A percentile compares a stretch with the other conserved stretches of the same genome.
Evolutionary conservation across 2,329 filamentous ascomycete species (phyloP).

Genomic region (Zalaria obscura): DNA sequence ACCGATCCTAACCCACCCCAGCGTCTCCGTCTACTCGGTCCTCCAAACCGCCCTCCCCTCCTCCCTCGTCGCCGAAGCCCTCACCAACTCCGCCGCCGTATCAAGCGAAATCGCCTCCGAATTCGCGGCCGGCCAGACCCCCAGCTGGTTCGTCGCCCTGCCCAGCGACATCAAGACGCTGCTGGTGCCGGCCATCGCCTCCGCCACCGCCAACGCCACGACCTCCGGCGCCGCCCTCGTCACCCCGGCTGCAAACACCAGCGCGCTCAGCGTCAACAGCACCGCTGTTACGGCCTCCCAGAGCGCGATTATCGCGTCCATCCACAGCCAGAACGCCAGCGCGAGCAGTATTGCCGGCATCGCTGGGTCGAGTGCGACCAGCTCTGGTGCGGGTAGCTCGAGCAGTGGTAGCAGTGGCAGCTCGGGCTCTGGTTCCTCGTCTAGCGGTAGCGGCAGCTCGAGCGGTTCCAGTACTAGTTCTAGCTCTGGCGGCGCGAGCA

Average conservation of each 20-base stretch:
- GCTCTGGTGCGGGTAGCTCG: conserved; percentile 5
- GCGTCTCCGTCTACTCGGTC: conserved; percentile 25
- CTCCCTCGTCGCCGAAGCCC: conserved; percentile 23
- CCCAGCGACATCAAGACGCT: conserved; percentile 30
- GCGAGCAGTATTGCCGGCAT: conserved; percentile 6
- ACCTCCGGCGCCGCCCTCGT: conserved; percentile 7
- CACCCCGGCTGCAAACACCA: conserved; percentile 7
- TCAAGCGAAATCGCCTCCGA: conserved; percentile 27
- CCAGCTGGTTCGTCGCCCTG: conserved; percentile 30
- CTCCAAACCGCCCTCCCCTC: conserved; percentile 31
- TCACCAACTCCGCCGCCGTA: conserved; percentile 27
- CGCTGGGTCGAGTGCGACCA: background rate
- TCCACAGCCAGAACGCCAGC: background rate
- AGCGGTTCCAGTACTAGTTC: conserved; percentile 5
- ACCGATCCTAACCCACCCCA: conserved; percentile 6
- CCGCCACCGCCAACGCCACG: conserved; percentile 11
- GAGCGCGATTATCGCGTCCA: background rate
- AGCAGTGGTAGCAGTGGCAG: conserved; percentile 5
- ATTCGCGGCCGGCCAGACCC: conserved; percentile 27
- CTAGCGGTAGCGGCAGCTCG: conserved; percentile 3
- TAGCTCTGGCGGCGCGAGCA: conserved; percentile 14
- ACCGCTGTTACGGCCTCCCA: conserved; percentile 1
- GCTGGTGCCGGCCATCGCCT: conserved; percentile 18
- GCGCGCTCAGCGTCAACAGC: conserved; percentile 3
- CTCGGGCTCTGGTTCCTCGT: conserved; percentile 6